A percentile compares a stretch with the other conserved stretches of the same genome.
Evolutionary conservation across 2,329 filamentous ascomycete genomes (phyloP).

Genomic region (Penicillium sp.): DNA sequence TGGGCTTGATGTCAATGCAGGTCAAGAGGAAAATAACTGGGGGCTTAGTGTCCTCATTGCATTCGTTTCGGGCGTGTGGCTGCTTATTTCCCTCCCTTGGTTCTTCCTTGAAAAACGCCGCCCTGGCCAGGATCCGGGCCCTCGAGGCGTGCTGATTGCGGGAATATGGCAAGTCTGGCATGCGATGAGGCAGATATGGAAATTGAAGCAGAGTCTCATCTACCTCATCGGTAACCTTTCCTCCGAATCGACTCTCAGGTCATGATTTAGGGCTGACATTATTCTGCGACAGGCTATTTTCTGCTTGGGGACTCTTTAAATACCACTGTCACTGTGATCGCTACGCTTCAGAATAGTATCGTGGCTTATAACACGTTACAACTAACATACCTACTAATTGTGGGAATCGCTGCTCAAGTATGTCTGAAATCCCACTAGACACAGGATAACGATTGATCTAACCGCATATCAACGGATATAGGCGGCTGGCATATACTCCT

Average conservation of each 20-base stretch:
- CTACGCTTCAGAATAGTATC: conserved; percentile 67
- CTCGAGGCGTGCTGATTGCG: conserved; percentile 56
- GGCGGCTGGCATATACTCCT: conserved; percentile 62
- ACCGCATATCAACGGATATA: conserved; percentile 13
- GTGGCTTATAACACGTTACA: conserved; percentile 68
- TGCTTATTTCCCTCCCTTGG: conserved; percentile 68
- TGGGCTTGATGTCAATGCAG: conserved; percentile 62
- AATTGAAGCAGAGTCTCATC: conserved; percentile 66
- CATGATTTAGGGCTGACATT: not conserved
- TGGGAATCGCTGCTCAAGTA: conserved; percentile 67
- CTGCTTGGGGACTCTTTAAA: conserved; percentile 71
- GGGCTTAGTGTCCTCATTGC: conserved; percentile 68
- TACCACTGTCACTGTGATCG: conserved; percentile 71
- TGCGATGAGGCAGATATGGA: conserved; percentile 64
- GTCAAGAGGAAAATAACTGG: conserved; percentile 66
- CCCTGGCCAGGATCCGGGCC: conserved; percentile 59
- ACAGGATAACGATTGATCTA: not conserved
- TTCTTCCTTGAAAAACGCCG: conserved; percentile 68
- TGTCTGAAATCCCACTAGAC: not conserved
- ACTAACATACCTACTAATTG: conserved; percentile 68
- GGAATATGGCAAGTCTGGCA: conserved; percentile 66
- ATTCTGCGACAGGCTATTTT: conserved; percentile 58
- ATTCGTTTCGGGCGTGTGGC: conserved; percentile 67
- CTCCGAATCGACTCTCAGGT: not conserved
- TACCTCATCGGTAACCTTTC: conserved; percentile 60